These are phyloP conservation scores for Mycena indigotica DNA, from an alignment of 768 basidiomycete species.

Conservation along the genomic window DNA sequence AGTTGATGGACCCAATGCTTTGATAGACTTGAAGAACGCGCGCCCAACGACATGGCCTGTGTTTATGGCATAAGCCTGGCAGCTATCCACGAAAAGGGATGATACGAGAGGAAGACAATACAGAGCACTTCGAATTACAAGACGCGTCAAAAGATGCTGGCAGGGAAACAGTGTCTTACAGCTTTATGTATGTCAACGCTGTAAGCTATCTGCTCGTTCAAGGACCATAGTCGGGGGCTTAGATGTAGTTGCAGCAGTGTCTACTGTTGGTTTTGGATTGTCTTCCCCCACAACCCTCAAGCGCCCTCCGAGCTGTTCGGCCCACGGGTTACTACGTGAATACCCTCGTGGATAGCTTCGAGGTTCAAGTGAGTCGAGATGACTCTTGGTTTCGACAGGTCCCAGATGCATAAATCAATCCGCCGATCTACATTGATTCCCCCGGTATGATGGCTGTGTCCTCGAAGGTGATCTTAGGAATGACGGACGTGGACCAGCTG, in stretches of 20 bases:
- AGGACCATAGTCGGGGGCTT: too few relatives aligned
- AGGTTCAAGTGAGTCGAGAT: conserved; percentile 8
- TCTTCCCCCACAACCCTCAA: too few relatives aligned
- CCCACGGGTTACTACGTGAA: too few relatives aligned
- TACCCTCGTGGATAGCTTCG: conserved; percentile 13
- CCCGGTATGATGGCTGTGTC: conserved; percentile 5
- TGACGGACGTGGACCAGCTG: conserved; percentile 8
- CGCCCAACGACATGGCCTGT: conserved; percentile 1
- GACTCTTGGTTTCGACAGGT: conserved; percentile 4
- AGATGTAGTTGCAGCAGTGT: too few relatives aligned
- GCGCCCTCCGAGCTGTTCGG: too few relatives aligned
- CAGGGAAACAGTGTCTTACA: neutral
- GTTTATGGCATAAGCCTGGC: conserved; percentile 8
- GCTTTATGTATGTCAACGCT: neutral
- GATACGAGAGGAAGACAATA: conserved; percentile 6
- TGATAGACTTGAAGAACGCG: too few relatives aligned
- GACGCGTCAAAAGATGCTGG: too few relatives aligned
- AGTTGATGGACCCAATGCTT: too few relatives aligned
- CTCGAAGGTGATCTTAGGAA: conserved; percentile 1
- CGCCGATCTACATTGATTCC: neutral
- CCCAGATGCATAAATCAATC: neutral
- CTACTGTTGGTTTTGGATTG: too few relatives aligned
- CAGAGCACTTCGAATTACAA: too few relatives aligned
- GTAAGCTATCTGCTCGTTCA: too few relatives aligned
- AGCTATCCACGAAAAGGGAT: conserved; percentile 5